phyloP scores from a whole-genome alignment of 140 eudicot species.

The Erigeron philadelphicus region DNA sequence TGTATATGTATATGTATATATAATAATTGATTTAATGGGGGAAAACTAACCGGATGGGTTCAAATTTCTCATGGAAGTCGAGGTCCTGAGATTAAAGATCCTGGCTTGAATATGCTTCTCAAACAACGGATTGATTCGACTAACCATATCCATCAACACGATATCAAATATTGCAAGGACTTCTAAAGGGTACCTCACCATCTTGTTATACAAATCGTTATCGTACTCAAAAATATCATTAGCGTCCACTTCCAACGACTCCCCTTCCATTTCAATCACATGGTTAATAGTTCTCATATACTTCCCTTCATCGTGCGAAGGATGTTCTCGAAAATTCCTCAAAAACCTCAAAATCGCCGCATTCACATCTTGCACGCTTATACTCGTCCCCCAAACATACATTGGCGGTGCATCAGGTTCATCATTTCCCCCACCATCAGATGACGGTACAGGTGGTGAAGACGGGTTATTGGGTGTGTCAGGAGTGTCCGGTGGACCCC shows the following conservation, averaged over 20 bases:
- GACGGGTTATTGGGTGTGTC: conserved; percentile 29
- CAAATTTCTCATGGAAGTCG: conserved; percentile 76
- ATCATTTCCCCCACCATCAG: conserved; percentile 63
- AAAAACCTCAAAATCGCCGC: conserved; percentile 68
- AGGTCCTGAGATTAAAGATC: conserved; percentile 63
- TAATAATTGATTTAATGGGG: not conserved
- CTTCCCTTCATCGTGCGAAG: conserved; percentile 54
- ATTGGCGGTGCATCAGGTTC: conserved; percentile 72
- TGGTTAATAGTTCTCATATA: conserved; percentile 67
- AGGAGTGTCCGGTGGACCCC: not conserved
- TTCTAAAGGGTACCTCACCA: conserved; percentile 82
- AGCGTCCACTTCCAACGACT: conserved; percentile 76
- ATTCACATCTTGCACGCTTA: conserved; percentile 85
- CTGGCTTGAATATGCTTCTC: conserved; percentile 88
- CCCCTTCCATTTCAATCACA: conserved; percentile 71
- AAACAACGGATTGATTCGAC: conserved; percentile 49
- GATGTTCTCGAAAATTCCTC: conserved; percentile 56
- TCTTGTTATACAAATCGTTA: conserved; percentile 65
- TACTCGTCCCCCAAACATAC: conserved; percentile 94
- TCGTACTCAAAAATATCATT: conserved; percentile 70
- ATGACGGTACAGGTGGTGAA: conserved; percentile 47
- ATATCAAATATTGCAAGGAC: conserved; percentile 88
- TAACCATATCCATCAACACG: conserved; percentile 78
- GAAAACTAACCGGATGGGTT: conserved; percentile 71
- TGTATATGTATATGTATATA: not conserved